Evolutionary conservation across 148 eudicot genomes (phyloP), one percentile per base, ranked within the genome.

Genomic region (Rhododendron ovatum): DNA sequence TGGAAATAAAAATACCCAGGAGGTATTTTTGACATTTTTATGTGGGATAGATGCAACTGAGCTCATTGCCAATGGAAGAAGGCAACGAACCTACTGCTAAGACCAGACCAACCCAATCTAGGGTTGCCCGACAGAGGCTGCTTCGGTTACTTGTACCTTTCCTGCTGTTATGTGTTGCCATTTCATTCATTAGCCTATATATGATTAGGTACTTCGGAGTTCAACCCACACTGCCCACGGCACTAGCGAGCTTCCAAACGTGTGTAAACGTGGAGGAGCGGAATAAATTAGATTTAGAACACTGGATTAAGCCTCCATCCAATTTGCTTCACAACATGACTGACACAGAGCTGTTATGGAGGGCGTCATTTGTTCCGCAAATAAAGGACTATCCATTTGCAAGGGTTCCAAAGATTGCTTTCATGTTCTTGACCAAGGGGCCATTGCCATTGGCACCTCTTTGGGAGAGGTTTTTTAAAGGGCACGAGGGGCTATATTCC

Each of bases 341-440:
- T 61, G 99, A 96, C 83, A 86, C 89, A 20, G 93, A 95, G 91
- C 91, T 96, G 77, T 89, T 95, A 53, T 96, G 99, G 99, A 91
- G 97, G 88, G 98, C 98, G 1, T 89, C 98, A 2, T 88, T 94
- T 78, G 93, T 82, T 78, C 95, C 99, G 26, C 83, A 87, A 4
- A 89, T 94, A 18, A 92, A 89, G 71, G 91, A 86, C 61, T 94
- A 93, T 84, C 99, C 99, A 2, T 96, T 91, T 59, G 24, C 24
- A 2, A 91, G 98, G 86, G 86, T 82, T 67, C 99, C 98, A 13
- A 96, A 94, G 88, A 89, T 96, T 84, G 99, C 99, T 3, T 95
- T 96, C 84, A 93, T 96, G 99, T 96, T 96, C 93, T 92, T 96
- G 94, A 86, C 98, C 3, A 96, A 94, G 80, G 98, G 98, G 51